Percentiles rank a stretch among this genome's conserved stretches.
Conservation (phyloP, 1,139 yeast species). For the Lodderomyces parapsilosis region DNA sequence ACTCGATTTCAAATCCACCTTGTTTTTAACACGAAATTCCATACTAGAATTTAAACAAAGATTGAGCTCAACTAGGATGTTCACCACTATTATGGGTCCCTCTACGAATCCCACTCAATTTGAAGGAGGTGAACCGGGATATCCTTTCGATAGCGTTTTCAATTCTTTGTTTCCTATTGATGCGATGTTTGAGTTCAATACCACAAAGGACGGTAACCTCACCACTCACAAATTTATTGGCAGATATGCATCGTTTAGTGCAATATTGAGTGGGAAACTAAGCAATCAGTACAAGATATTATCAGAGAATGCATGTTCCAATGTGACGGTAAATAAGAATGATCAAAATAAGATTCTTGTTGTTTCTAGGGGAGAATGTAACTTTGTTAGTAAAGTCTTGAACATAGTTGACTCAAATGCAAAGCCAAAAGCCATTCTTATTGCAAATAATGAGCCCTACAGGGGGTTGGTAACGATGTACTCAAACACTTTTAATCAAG, state of each 20-base stretch:
- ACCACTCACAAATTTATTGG: slow-evolving; percentile 29
- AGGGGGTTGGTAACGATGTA: slow-evolving; percentile 45
- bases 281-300: slow-evolving; percentile 26
- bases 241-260: slow-evolving; percentile 46
- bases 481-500: slow-evolving; percentile 38
- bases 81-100: background rate
- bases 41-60: slow-evolving; percentile 23
- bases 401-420: slow-evolving; percentile 29
- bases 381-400: slow-evolving; percentile 40
- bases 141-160: slow-evolving; percentile 37
- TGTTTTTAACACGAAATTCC: slow-evolving; percentile 27
- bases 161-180: slow-evolving; percentile 47
- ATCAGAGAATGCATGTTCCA: slow-evolving; percentile 31
- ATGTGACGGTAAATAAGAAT: slow-evolving; percentile 13
- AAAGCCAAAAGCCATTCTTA: slow-evolving; percentile 33
- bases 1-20: slow-evolving; percentile 25
- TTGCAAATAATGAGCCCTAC: slow-evolving; percentile 44
- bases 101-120: background rate
- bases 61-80: slow-evolving; percentile 1
- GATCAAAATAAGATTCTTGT: slow-evolving; percentile 27
- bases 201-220: slow-evolving; percentile 17
- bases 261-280: slow-evolving; percentile 28
- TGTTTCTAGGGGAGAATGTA: slow-evolving; percentile 42
- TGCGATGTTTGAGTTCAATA: slow-evolving; percentile 31
- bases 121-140: slow-evolving; percentile 26